These are phyloP conservation scores for Blastobotrys malaysiensis DNA, from an alignment of 1,139 yeast species.

Conservation along the genomic window DNA sequence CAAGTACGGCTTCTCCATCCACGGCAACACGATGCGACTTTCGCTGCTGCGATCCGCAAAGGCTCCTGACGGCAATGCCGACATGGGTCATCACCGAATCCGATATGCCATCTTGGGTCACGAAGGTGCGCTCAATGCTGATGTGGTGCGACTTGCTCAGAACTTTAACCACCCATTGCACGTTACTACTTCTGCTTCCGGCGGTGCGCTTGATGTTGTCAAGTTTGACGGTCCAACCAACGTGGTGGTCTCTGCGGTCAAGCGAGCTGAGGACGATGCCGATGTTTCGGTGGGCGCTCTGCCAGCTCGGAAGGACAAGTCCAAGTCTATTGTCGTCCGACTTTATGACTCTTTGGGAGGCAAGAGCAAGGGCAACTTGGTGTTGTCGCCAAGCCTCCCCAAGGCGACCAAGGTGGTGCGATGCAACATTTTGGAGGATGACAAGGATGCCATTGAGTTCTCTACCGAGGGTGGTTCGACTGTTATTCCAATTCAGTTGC, in stretches of 20 bases:
- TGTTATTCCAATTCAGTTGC: conserved; percentile 42
- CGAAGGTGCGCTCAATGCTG: conserved; percentile 52
- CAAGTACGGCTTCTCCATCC: conserved; percentile 91
- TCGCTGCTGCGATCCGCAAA: conserved; percentile 80
- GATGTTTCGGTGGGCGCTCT: conserved; percentile 38
- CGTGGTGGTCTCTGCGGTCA: conserved; percentile 67
- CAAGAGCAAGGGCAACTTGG: conserved; percentile 46
- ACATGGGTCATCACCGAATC: conserved; percentile 83
- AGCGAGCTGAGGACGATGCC: conserved; percentile 81
- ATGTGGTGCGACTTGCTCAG: conserved; percentile 68
- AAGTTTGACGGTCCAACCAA: conserved; percentile 46
- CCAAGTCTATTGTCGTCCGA: conserved; percentile 50
- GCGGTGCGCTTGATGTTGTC: conserved; percentile 24
- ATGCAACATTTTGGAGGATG: conserved; percentile 70
- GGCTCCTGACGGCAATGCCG: conserved; percentile 89
- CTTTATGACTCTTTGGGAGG: conserved; percentile 88
- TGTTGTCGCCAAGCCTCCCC: conserved; percentile 24
- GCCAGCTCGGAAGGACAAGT: conserved; percentile 37
- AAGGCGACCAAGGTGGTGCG: conserved; percentile 46
- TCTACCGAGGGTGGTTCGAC: conserved; percentile 21
- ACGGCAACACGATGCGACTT: conserved; percentile 80
- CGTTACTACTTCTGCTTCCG: conserved; percentile 36
- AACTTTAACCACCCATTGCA: conserved; percentile 63
- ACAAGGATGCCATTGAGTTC: conserved; percentile 37
- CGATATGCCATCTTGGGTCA: conserved; percentile 85